phyloP scores from a whole-genome alignment of 2,329 filamentous ascomycete species.

The Xylaria sp. region DNA sequence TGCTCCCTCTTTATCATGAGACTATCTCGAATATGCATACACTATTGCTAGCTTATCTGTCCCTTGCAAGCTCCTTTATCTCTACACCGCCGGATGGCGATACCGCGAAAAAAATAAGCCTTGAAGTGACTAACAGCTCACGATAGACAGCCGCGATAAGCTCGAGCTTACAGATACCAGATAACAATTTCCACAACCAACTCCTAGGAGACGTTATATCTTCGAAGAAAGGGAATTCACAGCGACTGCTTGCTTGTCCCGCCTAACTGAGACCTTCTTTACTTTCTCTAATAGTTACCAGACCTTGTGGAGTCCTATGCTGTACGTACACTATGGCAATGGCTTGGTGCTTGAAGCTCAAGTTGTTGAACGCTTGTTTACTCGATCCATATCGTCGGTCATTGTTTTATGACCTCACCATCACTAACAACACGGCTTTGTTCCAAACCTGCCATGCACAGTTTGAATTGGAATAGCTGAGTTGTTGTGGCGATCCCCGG shows the following conservation, averaged over 20 bases:
- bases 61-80: slow-evolving; percentile 32
- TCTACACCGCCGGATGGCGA: slow-evolving; percentile 37
- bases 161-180: slow-evolving; percentile 23
- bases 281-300: slow-evolving; percentile 2
- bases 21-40: slow-evolving; percentile 14
- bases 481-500: neutral
- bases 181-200: slow-evolving; percentile 22
- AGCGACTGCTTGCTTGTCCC: neutral
- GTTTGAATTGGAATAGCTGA: neutral
- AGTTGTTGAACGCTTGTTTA: neutral
- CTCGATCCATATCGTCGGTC: neutral
- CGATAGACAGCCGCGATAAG: slow-evolving; percentile 35
- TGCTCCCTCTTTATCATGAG: slow-evolving; percentile 12
- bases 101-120: slow-evolving; percentile 15
- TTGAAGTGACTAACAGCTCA: slow-evolving; percentile 28
- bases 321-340: slow-evolving; percentile 28
- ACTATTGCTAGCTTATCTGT: slow-evolving; percentile 34
- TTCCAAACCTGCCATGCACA: neutral
- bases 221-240: slow-evolving; percentile 1
- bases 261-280: slow-evolving; percentile 5
- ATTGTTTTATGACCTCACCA: neutral
- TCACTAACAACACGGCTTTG: neutral
- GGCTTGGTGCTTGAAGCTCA: neutral
- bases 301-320: slow-evolving; percentile 32
- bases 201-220: slow-evolving; percentile 1